These are phyloP conservation scores for Scutellaria galericulata DNA, from an alignment of 257 asterid species.

Conservation along the genomic window DNA sequence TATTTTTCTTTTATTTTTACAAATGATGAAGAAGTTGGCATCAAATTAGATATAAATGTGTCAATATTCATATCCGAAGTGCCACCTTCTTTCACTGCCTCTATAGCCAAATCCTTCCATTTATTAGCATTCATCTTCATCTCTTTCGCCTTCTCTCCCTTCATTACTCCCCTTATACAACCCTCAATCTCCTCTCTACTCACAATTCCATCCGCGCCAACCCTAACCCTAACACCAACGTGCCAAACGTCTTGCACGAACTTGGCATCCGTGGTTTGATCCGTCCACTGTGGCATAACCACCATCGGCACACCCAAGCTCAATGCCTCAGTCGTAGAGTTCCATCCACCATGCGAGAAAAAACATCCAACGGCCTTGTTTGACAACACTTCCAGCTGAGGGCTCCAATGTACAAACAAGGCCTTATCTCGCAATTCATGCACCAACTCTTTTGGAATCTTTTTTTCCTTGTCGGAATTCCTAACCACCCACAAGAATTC, in stretches of 20 bases:
- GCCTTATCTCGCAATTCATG: slow-evolving; percentile 37
- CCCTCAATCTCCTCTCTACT: slow-evolving; percentile 62
- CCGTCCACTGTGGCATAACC: slow-evolving; percentile 84
- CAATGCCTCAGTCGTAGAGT: slow-evolving; percentile 71
- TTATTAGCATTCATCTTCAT: slow-evolving; percentile 59
- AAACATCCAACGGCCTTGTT: slow-evolving; percentile 68
- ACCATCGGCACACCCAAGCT: slow-evolving; percentile 81
- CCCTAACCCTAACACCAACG: slow-evolving; percentile 59
- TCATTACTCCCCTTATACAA: slow-evolving; percentile 62
- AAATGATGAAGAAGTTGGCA: slow-evolving; percentile 6
- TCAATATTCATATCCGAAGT: slow-evolving; percentile 57
- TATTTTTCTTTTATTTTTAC: too few relatives aligned
- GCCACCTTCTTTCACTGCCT: slow-evolving; percentile 67
- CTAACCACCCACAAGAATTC: slow-evolving; percentile 70
- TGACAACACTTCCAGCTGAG: slow-evolving; percentile 60
- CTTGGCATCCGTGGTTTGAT: slow-evolving; percentile 74
- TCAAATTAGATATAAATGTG: slow-evolving; percentile 43
- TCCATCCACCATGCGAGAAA: slow-evolving; percentile 85
- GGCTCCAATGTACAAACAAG: slow-evolving; percentile 63
- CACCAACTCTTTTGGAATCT: slow-evolving; percentile 46
- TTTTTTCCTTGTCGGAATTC: slow-evolving; percentile 40
- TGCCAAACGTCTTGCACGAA: slow-evolving; percentile 70
- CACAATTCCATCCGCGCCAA: slow-evolving; percentile 48
- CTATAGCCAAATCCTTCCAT: slow-evolving; percentile 65
- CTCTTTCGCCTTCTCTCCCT: slow-evolving; percentile 56